phyloP scores from a whole-genome alignment of 2,329 filamentous ascomycete genomes.

The Alternaria viburni region DNA sequence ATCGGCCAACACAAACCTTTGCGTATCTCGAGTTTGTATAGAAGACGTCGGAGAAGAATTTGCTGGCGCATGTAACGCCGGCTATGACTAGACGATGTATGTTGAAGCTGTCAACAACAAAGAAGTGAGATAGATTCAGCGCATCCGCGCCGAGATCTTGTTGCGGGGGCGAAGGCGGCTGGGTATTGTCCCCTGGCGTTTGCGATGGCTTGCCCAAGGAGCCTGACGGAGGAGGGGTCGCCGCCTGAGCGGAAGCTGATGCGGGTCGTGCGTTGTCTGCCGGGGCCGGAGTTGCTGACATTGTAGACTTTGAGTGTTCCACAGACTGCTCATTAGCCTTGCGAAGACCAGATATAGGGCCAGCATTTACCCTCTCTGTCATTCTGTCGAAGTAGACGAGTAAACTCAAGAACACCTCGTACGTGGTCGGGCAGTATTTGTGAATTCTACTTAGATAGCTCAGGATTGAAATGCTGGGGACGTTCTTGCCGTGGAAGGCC shows the following conservation, averaged over 20 bases:
- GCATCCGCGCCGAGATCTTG: slow-evolving; percentile 52
- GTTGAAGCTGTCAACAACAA: slow-evolving; percentile 98
- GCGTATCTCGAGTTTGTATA: slow-evolving; percentile 99
- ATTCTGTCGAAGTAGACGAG: slow-evolving; percentile 98
- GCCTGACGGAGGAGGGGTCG: slow-evolving; percentile 58
- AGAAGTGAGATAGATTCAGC: slow-evolving; percentile 70
- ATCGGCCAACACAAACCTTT: slow-evolving; percentile 70
- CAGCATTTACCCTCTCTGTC: slow-evolving; percentile 92
- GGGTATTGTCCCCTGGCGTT: slow-evolving; percentile 30
- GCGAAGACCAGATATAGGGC: slow-evolving; percentile 70
- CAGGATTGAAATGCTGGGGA: slow-evolving; percentile 93
- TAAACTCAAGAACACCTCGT: slow-evolving; percentile 94
- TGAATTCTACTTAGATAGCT: slow-evolving; percentile 96
- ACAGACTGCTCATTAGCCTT: slow-evolving; percentile 58
- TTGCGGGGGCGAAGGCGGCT: slow-evolving; percentile 47
- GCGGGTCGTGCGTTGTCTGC: slow-evolving; percentile 26
- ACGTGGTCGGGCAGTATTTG: slow-evolving; percentile 98
- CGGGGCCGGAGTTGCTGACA: slow-evolving; percentile 37
- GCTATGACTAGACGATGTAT: slow-evolving; percentile 97
- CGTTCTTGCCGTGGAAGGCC: slow-evolving; percentile 97
- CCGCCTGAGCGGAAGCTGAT: slow-evolving; percentile 50
- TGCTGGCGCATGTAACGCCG: slow-evolving; percentile 96
- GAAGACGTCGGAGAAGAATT: slow-evolving; percentile 99
- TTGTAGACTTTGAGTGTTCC: slow-evolving; percentile 41
- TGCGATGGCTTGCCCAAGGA: slow-evolving; percentile 51